A percentile compares a stretch with the other conserved stretches of the same genome.
Conservation (phyloP, 345 rosid genomes). For the Brassica napus region DNA sequence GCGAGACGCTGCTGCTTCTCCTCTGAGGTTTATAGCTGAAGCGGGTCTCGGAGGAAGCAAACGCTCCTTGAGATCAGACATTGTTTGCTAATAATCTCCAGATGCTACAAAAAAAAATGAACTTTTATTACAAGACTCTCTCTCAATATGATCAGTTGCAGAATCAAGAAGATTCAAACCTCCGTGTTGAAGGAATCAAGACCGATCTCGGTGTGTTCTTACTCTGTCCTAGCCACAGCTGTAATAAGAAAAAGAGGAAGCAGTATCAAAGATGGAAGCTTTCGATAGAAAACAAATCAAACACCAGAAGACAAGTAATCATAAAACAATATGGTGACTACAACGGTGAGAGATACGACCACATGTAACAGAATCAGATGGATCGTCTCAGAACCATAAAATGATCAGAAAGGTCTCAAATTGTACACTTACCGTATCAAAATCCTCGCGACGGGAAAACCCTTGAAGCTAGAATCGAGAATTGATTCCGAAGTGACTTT, state of each 20-base stretch:
- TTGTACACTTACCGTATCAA: neutral
- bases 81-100: conserved; percentile 33
- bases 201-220: conserved; percentile 2
- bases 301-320: conserved; percentile 15
- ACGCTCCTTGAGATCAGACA: conserved; percentile 88
- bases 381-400: conserved; percentile 10
- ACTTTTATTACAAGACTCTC: neutral
- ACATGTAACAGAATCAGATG: conserved; percentile 8
- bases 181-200: neutral
- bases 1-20: conserved; percentile 55
- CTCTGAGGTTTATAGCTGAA: conserved; percentile 76
- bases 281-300: conserved; percentile 1
- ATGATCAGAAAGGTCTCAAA: neutral
- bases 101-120: conserved; percentile 8
- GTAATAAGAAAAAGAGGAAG: neutral
- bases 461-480: neutral
- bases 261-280: conserved; percentile 6
- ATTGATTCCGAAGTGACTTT: neutral
- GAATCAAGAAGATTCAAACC: neutral
- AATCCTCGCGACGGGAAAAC: neutral
- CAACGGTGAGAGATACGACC: neutral
- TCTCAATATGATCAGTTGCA: neutral
- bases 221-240: conserved; percentile 11
- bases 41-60: conserved; percentile 86
- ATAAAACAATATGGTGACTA: neutral